A percentile compares a stretch with the other conserved stretches of the same genome.
phyloP scores from a whole-genome alignment of 495 filamentous ascomycete genomes.

The Alectoria sarmentosa region DNA sequence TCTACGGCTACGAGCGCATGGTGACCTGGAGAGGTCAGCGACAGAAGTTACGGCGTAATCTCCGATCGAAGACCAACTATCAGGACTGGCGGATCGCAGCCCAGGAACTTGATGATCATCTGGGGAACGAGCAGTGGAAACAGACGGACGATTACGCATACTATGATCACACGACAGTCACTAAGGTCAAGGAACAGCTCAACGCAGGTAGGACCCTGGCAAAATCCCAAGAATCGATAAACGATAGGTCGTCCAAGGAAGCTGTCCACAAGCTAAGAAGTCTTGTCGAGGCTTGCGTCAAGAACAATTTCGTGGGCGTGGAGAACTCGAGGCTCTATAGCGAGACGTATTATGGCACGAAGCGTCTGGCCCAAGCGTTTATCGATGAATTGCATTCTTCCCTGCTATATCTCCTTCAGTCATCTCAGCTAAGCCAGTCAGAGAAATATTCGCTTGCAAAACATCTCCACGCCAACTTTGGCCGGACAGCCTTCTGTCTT shows the following conservation, averaged over 20 bases:
- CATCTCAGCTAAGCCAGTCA: slow-evolving; percentile 55
- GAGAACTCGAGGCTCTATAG: slow-evolving; percentile 91
- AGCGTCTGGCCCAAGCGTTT: slow-evolving; percentile 81
- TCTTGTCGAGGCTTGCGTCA: slow-evolving; percentile 83
- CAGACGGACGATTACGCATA: slow-evolving; percentile 84
- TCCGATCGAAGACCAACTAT: slow-evolving; percentile 67
- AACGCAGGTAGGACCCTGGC: slow-evolving; percentile 48
- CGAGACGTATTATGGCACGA: slow-evolving; percentile 95
- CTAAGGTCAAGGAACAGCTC: slow-evolving; percentile 67
- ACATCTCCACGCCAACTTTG: slow-evolving; percentile 82
- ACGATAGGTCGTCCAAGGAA: slow-evolving; percentile 29
- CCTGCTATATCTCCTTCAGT: slow-evolving; percentile 59
- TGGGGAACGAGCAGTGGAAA: slow-evolving; percentile 85
- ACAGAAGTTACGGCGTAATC: slow-evolving; percentile 56
- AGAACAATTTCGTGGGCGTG: slow-evolving; percentile 94
- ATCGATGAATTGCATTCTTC: slow-evolving; percentile 65
- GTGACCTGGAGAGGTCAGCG: slow-evolving; percentile 58
- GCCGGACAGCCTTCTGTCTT: slow-evolving; percentile 84
- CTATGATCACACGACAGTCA: slow-evolving; percentile 81
- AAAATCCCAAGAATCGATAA: slow-evolving; percentile 46
- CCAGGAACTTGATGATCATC: slow-evolving; percentile 67
- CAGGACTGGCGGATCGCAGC: slow-evolving; percentile 74
- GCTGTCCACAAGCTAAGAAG: slow-evolving; percentile 64
- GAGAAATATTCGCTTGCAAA: slow-evolving; percentile 82
- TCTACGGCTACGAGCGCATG: slow-evolving; percentile 72